A percentile compares a stretch with the other conserved stretches of the same genome.
Conservation (phyloP, 371 early-diverging fungal genomes). For the Mucor plumbeus region DNA sequence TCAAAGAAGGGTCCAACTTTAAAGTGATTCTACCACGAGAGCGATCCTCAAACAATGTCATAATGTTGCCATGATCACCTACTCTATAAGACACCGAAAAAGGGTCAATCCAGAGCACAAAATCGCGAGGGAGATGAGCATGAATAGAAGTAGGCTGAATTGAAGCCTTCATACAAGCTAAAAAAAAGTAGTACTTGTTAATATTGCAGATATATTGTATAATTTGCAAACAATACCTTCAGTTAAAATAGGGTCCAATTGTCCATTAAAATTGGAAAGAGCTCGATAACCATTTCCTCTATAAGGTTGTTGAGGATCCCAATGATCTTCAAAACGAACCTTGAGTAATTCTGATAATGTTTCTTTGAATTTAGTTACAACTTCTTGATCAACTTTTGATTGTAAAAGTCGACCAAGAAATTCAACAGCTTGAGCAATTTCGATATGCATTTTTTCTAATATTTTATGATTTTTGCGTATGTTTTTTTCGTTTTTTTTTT, state of each 20-base stretch:
- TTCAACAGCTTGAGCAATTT: conserved; percentile 65
- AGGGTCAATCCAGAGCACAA: conserved; percentile 88
- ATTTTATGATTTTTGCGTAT: not conserved
- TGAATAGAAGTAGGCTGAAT: conserved; percentile 33
- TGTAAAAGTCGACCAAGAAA: conserved; percentile 65
- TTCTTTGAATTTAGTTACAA: conserved; percentile 43
- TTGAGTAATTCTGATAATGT: conserved; percentile 50
- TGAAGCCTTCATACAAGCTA: conserved; percentile 38
- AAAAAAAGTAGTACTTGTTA: not conserved
- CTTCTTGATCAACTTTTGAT: conserved; percentile 45
- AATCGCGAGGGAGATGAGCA: conserved; percentile 70
- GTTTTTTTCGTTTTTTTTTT: not conserved
- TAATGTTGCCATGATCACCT: conserved; percentile 78
- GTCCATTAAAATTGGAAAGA: conserved; percentile 71
- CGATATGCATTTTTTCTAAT: conserved; percentile 57
- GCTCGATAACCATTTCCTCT: conserved; percentile 81
- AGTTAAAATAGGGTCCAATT: conserved; percentile 66
- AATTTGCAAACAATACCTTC: conserved; percentile 30
- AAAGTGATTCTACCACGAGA: conserved; percentile 61
- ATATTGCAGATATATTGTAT: not conserved
- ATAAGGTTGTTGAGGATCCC: conserved; percentile 73
- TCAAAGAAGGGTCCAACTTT: conserved; percentile 39
- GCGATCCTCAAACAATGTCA: conserved; percentile 75
- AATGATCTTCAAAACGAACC: conserved; percentile 65
- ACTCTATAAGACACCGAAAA: conserved; percentile 75